Evolutionary conservation across 495 filamentous ascomycete genomes (phyloP), one percentile per base, ranked within the genome.

Genomic region (Penicillium roqueforti): DNA sequence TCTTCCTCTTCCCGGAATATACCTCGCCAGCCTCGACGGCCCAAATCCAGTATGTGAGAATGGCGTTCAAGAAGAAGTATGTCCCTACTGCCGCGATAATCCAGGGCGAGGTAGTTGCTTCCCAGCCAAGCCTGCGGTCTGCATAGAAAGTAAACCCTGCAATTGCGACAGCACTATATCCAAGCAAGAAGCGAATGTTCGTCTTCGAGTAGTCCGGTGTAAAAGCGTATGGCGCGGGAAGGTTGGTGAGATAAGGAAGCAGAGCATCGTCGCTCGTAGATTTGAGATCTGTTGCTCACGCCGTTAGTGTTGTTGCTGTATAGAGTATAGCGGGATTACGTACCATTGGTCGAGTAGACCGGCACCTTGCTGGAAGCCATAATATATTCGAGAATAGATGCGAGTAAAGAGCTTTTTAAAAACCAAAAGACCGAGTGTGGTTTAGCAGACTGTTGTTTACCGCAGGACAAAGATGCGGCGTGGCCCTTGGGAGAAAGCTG

Each of bases 211-310:
- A 85, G 60, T 86, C 83, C 67, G 92, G 91, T 23, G 70, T 78
- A 79, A 95, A 97, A 54, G 83, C 78, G 60, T 72, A 78, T 16
- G 74, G 75, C 5, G 69, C 62, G 5, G 75, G 72, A 37, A 97
- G 85, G 18, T 81, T 86, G 69, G 83, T 89, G 45, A 97, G 84
- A 73, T 97, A 97, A 71, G 91, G 87, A n/a, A 86, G 81, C 43
- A 98, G 83, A 51, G 91, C 89, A 65, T 98, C 93, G 77, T 98
- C 93, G 63, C 86, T 88, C 18, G 91, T 95, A 68, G 95, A 95
- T 73, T 97, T 97, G 52, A 98, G 86, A 68, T 96, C 93, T 96
- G 63, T 39, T 52, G 25, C 44, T 20, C 14, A 41, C 16, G 37
- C 3, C 20, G 48, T 61, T 39, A 62, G 50, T 43, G 25, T 32